These are phyloP conservation scores for Eudorina sp. DNA, from an alignment of 139 green algal species.

Conservation along the genomic window DNA sequence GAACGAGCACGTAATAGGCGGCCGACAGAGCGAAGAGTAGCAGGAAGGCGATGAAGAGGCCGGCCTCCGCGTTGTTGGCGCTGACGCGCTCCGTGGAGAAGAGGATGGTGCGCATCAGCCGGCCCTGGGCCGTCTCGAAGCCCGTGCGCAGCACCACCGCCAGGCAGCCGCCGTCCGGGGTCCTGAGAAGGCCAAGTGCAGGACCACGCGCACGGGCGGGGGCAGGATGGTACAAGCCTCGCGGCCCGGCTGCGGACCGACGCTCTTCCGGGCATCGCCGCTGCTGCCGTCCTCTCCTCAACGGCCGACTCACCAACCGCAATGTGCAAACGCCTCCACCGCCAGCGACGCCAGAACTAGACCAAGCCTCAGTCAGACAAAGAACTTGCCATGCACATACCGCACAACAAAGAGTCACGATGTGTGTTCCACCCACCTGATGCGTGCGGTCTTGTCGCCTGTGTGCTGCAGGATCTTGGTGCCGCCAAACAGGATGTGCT, in stretches of 20 bases:
- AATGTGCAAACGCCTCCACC: too few species aligned
- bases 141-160: conserved; percentile 95
- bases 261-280: too few species aligned
- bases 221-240: too few species aligned
- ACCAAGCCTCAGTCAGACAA: too few species aligned
- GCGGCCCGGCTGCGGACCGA: too few species aligned
- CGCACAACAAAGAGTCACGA: too few species aligned
- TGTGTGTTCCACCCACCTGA: conserved; percentile 54
- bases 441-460: conserved; percentile 68
- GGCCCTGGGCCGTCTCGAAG: conserved; percentile 91
- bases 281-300: too few species aligned
- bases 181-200: conserved; percentile 68
- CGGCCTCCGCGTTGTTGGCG: conserved; percentile 95
- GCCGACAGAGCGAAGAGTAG: conserved; percentile 94
- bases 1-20: conserved; percentile 88
- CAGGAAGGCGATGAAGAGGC: conserved; percentile 98
- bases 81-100: conserved; percentile 94
- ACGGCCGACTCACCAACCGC: too few species aligned
- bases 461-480: conserved; percentile 94
- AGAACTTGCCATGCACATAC: too few species aligned
- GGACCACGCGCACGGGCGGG: background rate
- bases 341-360: too few species aligned
- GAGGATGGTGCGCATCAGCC: conserved; percentile 98
- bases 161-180: conserved; percentile 93
- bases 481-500: conserved; percentile 94